These are phyloP conservation scores for Nannochloropsis salina DNA, from an alignment of 108 stramenopile species.

Conservation along the genomic window DNA sequence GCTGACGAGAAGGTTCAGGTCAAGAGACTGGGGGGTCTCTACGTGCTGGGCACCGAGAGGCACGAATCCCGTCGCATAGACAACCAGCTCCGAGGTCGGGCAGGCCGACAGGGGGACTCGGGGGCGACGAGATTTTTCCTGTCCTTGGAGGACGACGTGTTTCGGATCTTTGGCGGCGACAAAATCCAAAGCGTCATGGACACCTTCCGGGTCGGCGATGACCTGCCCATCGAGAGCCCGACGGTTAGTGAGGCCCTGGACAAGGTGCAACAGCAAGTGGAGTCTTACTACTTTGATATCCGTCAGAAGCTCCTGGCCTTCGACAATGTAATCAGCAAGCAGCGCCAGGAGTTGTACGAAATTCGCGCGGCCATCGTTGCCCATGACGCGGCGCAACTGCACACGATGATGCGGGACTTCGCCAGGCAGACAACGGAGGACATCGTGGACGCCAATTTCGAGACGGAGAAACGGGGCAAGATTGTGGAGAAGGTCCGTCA, in stretches of 20 bases:
- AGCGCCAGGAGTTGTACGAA: neutral
- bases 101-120: constrained; percentile 90
- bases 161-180: constrained; percentile 55
- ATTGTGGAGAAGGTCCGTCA: constrained; percentile 23
- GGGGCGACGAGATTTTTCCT: constrained; percentile 87
- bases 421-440: constrained; percentile 30
- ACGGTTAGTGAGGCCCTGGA: constrained; percentile 46
- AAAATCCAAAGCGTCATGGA: constrained; percentile 42
- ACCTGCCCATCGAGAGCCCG: constrained; percentile 49
- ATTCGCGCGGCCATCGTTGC: constrained; percentile 27
- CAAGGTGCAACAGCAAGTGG: constrained; percentile 38
- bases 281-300: constrained; percentile 46
- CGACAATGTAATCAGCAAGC: constrained; percentile 29
- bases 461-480: neutral
- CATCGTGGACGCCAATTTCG: constrained; percentile 23
- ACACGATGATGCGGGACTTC: constrained; percentile 26
- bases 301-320: constrained; percentile 40
- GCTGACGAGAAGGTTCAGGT: constrained; percentile 53
- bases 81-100: constrained; percentile 81
- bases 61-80: constrained; percentile 89
- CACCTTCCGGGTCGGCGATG: constrained; percentile 48
- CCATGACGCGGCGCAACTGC: constrained; percentile 9
- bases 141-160: constrained; percentile 91
- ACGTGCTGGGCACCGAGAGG: constrained; percentile 90
- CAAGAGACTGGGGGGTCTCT: constrained; percentile 72